A percentile compares a stretch with the other conserved stretches of the same genome.
Evolutionary conservation across 2,329 filamentous ascomycete genomes (phyloP).

Genomic region (Myriosclerotinia curreyana): DNA sequence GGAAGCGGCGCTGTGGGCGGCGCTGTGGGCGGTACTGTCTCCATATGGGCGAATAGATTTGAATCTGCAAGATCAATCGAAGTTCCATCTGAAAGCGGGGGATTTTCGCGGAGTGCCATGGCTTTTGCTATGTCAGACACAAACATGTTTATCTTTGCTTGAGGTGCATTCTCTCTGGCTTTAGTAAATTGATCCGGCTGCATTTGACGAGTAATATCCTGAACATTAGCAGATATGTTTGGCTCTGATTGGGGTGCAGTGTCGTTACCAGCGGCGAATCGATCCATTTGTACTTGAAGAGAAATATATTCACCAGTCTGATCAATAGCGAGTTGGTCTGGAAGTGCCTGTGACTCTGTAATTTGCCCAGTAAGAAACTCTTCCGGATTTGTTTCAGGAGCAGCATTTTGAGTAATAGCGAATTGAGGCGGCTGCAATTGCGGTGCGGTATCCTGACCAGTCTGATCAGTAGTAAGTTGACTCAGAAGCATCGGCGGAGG

Average conservation of each 20-base stretch:
- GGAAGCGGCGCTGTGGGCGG: background rate
- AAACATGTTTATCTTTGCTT: background rate
- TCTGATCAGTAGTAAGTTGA: background rate
- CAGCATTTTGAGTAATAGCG: no score
- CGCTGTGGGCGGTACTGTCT: background rate
- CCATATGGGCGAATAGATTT: background rate
- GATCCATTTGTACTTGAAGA: background rate
- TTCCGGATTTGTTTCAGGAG: background rate
- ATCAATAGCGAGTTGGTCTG: background rate
- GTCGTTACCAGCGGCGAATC: background rate
- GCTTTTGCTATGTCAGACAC: background rate
- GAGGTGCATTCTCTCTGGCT: background rate
- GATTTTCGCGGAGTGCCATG: background rate
- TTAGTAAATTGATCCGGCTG: background rate
- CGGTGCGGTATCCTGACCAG: background rate
- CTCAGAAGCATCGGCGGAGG: background rate
- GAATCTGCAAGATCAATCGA: background rate
- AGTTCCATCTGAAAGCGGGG: background rate
- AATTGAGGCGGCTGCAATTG: background rate
- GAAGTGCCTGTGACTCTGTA: background rate
- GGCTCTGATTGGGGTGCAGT: background rate
- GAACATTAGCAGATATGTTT: background rate
- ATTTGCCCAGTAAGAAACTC: background rate
- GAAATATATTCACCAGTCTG: background rate
- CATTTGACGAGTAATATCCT: background rate